Evolutionary conservation across 2,329 filamentous ascomycete species (phyloP), one percentile per base, ranked within the genome.

Genomic region (Parastagonospora avenae): DNA sequence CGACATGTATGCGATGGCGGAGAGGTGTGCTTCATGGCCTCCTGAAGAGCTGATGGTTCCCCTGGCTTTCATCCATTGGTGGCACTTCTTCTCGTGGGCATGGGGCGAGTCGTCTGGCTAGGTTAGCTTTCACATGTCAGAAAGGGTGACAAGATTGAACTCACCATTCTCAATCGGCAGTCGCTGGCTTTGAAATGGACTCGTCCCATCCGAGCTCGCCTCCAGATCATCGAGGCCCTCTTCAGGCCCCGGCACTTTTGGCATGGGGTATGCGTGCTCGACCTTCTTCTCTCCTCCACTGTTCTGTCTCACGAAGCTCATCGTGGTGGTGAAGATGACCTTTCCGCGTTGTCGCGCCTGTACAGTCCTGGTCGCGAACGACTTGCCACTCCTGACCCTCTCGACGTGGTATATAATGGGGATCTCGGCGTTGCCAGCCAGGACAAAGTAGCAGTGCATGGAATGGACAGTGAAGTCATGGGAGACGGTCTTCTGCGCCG

Each of bases 381-480:
- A 92, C 52, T 88, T 86, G 8, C 94, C 94, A 70, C 96, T 91
- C 48, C 94, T 88, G 41, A 99, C 91, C 45, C 90, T 85, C 78
- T 97, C 94, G 40, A 99, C 94, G 71, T 97, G 91, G 78, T 96
- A 97, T 55, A 97, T 82, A 60, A 97, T 89, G 29, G 94, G 93
- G 14, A 94, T 88, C 53, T 89, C 85, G 10, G 85, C 82, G 68
- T 93, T 90, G 27, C 94, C 94, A 4, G 93, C 92, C 2, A 97
- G 86, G 30, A 99, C 87, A 74, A 99, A 99, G 80, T 97, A 99
- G 83, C 94, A 97, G 82, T 99, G 94, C 89, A 96, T 97, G 70
- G 89, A 93, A 80, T 99, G 94, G 42, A 94, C 86, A 52, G 87
- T 84, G 75, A 96, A 97, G 70, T 90, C 81, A 24, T 80, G 73